A percentile compares a stretch with the other conserved stretches of the same genome.
These are phyloP conservation scores for Ganoderma resinaceum DNA, from an alignment of 1,284 basidiomycete species.

Conservation along the genomic window DNA sequence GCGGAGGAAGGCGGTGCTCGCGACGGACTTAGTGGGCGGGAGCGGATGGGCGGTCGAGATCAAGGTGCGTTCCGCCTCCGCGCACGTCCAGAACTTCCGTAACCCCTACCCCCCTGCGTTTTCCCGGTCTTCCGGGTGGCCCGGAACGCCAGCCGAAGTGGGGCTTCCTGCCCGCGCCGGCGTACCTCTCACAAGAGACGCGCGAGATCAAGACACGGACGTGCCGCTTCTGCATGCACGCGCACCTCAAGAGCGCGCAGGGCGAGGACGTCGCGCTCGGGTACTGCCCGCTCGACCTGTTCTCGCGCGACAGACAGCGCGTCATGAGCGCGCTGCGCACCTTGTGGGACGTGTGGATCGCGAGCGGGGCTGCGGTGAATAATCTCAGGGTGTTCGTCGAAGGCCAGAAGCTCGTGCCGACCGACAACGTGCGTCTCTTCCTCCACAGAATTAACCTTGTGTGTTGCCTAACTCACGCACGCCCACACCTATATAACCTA, in stretches of 20 bases:
- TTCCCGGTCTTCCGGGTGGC: not conserved
- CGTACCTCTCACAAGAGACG: slow-evolving; percentile 65
- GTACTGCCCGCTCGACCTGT: slow-evolving; percentile 91
- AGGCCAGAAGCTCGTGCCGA: slow-evolving; percentile 65
- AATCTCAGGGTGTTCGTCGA: slow-evolving; percentile 82
- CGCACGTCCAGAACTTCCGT: not conserved
- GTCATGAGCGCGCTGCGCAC: slow-evolving; percentile 67
- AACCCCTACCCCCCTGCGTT: slow-evolving; percentile 5
- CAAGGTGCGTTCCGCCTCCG: slow-evolving; percentile 62
- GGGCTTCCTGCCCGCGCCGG: slow-evolving; percentile 81
- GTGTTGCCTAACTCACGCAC: not conserved
- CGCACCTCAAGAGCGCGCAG: slow-evolving; percentile 56
- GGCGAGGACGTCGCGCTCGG: slow-evolving; percentile 50
- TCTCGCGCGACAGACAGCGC: slow-evolving; percentile 68
- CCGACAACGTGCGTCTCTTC: slow-evolving; percentile 55
- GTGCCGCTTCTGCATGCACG: slow-evolving; percentile 91
- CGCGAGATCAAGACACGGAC: slow-evolving; percentile 68
- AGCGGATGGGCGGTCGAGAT: slow-evolving; percentile 80
- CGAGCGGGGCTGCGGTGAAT: slow-evolving; percentile 69
- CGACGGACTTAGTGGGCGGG: slow-evolving; percentile 75
- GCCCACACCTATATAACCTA: not conserved
- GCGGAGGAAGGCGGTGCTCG: slow-evolving; percentile 68
- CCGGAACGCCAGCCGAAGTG: slow-evolving; percentile 81
- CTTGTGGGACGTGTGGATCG: slow-evolving; percentile 80
- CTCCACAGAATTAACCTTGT: not conserved